Conservation (phyloP, 2,329 filamentous ascomycete species). For the Lecanicillium sp. region DNA sequence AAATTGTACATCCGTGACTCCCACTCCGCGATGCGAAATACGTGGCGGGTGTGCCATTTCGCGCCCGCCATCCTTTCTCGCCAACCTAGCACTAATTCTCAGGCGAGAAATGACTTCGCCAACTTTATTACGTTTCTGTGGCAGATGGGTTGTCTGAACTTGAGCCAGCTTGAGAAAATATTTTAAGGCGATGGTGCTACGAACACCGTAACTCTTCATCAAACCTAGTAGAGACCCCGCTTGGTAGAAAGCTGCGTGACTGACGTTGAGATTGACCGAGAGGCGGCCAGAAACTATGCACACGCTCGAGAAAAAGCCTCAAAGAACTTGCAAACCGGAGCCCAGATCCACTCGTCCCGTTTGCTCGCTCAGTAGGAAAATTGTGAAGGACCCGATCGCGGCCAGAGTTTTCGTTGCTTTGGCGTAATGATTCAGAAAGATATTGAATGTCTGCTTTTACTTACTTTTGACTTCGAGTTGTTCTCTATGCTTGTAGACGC, state of each 20-base stretch:
- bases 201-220: constrained; percentile 12
- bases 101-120: constrained; percentile 28
- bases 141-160: constrained; percentile 34
- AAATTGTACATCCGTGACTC: constrained; percentile 49
- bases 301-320: constrained; percentile 31
- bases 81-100: constrained; percentile 33
- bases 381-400: constrained; percentile 26
- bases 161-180: constrained; percentile 33
- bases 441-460: constrained; percentile 19
- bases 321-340: constrained; percentile 23
- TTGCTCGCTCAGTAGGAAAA: constrained; percentile 18
- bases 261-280: constrained; percentile 32
- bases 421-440: constrained; percentile 26
- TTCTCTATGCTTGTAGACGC: constrained; percentile 20
- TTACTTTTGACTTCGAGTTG: constrained; percentile 21
- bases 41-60: constrained; percentile 21
- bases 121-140: constrained; percentile 25
- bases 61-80: constrained; percentile 28
- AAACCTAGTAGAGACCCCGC: constrained; percentile 20
- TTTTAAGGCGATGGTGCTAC: constrained; percentile 20
- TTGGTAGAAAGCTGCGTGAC: constrained; percentile 29
- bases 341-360: constrained; percentile 20
- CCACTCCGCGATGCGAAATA: constrained; percentile 33
- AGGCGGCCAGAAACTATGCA: constrained; percentile 28
- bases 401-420: constrained; percentile 21